Evolutionary conservation across 164 flowering plant species (phyloP).

Genomic region (Magnolia sinica): DNA sequence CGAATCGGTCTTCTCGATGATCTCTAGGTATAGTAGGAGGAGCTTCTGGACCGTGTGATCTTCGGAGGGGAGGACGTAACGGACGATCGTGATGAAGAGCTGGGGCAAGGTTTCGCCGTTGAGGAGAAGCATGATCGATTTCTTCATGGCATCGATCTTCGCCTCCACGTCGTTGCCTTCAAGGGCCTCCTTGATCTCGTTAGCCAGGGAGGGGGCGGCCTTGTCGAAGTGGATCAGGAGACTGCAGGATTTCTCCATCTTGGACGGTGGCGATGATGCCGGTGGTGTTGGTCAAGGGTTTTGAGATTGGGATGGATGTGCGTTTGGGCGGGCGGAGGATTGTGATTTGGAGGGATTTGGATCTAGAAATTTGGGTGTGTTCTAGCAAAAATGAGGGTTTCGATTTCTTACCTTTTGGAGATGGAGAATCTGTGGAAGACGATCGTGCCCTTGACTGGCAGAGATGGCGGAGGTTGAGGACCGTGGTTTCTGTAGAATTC

Average conservation of each 20-base stretch:
- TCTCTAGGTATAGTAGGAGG: constrained; percentile 76
- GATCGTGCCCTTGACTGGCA: too few relatives aligned
- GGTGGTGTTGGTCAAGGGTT: too few relatives aligned
- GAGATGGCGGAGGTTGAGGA: neutral
- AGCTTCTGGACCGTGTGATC: constrained; percentile 94
- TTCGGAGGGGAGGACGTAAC: constrained; percentile 79
- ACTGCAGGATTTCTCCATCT: constrained; percentile 73
- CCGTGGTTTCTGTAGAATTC: too few relatives aligned
- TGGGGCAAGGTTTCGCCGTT: constrained; percentile 83
- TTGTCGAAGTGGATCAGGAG: constrained; percentile 69
- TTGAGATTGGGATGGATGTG: too few relatives aligned
- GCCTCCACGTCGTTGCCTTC: constrained; percentile 73
- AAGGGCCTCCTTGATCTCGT: constrained; percentile 77
- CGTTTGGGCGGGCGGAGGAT: too few relatives aligned
- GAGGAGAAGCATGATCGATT: constrained; percentile 67
- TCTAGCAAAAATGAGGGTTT: too few relatives aligned
- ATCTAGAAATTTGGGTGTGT: too few relatives aligned
- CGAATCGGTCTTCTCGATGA: constrained; percentile 80
- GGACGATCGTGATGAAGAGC: constrained; percentile 73
- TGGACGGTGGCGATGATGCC: neutral
- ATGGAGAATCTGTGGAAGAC: neutral
- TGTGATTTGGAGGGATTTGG: too few relatives aligned
- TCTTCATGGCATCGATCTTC: constrained; percentile 74
- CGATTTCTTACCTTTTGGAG: neutral
- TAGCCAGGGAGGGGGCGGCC: constrained; percentile 74